Conservation (phyloP, 1,139 yeast species). For the Debaryomycetaceae sp. region DNA sequence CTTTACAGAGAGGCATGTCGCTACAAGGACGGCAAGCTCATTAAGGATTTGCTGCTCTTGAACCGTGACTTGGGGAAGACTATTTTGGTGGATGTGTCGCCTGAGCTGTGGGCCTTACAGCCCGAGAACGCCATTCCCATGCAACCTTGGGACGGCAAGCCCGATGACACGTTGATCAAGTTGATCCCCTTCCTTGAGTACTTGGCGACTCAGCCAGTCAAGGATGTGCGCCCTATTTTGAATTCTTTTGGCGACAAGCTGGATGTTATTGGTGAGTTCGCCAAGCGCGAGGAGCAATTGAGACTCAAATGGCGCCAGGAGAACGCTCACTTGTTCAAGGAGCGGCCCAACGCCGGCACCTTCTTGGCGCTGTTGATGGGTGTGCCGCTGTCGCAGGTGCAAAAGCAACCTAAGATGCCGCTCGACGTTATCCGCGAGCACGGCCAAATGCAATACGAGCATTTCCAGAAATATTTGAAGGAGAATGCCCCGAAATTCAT, state of each 20-base stretch:
- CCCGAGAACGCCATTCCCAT: constrained; percentile 89
- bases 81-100: constrained; percentile 73
- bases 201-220: constrained; percentile 84
- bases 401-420: constrained; percentile 76
- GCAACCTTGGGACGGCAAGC: constrained; percentile 80
- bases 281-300: constrained; percentile 68
- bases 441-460: constrained; percentile 85
- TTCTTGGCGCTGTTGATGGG: constrained; percentile 59
- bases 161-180: constrained; percentile 72
- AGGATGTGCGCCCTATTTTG: constrained; percentile 87
- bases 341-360: constrained; percentile 48
- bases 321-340: constrained; percentile 46
- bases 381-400: constrained; percentile 43
- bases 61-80: constrained; percentile 88
- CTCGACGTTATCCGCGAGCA: constrained; percentile 87
- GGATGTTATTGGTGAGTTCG: constrained; percentile 69
- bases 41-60: constrained; percentile 80
- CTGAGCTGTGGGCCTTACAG: constrained; percentile 71
- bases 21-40: constrained; percentile 81
- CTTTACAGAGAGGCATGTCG: constrained; percentile 89
- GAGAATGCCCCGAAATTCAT: constrained; percentile 87
- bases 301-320: constrained; percentile 66
- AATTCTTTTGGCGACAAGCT: constrained; percentile 61
- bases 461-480: constrained; percentile 74
- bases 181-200: constrained; percentile 93